Evolutionary conservation across 305 asterid genomes (phyloP), one percentile per base, ranked within the genome.

Genomic region (Fraxinus xanthoxyloides): DNA sequence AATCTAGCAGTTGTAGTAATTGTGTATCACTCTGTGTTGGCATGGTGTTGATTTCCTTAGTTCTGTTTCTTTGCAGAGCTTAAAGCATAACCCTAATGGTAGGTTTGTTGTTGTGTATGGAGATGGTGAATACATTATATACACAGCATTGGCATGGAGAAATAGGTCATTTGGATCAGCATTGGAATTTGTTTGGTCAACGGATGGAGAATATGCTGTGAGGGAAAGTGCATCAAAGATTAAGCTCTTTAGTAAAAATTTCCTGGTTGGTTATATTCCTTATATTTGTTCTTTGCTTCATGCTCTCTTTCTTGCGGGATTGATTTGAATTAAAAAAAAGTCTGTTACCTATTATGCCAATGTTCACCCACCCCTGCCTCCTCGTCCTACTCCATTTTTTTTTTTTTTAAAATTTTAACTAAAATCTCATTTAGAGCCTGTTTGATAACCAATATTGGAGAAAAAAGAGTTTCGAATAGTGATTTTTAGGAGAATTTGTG

Each of bases 111-210:
- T 94, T 81, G 99, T 93, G 48, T 94, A 98, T 79, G 99, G 99
- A 59, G 99, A 95, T 81, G 98, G 98, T 21, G 99, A 95, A 81
- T 94, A 91, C 86, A 90, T 93, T 79, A 94, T 94, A 77, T 95
- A 94, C 86, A 95, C 99, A 36, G 97, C 99, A 76, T 82, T 95
- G 90, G 99, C 99, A 56, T 95, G 99, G 99, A 94, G 99, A 90
- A 95, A 94, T 88, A 90, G 97, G 87, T 95, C 98, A 36, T 95
- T 95, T 88, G 99, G 98, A 80, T 87, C 97, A 2, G 98, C 98
- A n/a, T 87, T 95, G 91, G 98, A 95, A 76, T 84, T 94, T 81
- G 99, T 94, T 80, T 94, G 99, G 99, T 95, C 99, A 46, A 85
- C 94, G 38, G 99, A 95, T 79, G 98, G 99, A 79, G 99, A 95